These are phyloP conservation scores for Leccinum fallax DNA, from an alignment of 1,284 basidiomycete genomes.

Conservation along the genomic window DNA sequence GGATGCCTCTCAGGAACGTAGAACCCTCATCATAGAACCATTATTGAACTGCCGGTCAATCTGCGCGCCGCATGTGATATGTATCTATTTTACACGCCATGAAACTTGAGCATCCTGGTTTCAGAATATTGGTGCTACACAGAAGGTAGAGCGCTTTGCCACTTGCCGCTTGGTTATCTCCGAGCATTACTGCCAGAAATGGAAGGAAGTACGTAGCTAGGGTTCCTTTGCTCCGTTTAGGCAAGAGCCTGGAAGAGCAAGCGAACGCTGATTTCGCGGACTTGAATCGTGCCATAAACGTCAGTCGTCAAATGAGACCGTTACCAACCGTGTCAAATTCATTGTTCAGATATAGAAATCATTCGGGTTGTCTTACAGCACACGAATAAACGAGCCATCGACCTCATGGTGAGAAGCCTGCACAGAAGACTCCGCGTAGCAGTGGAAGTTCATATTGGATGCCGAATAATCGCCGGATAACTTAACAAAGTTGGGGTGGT, in stretches of 20 bases:
- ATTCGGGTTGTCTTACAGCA: not conserved
- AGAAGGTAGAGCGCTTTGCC: no score
- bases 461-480: not conserved
- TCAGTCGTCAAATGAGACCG: not conserved
- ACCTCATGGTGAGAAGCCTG: not conserved
- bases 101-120: not conserved
- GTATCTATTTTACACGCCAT: not conserved
- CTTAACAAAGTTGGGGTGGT: not conserved
- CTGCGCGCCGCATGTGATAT: not conserved
- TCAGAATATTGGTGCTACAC: not conserved
- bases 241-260: not conserved
- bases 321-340: not conserved
- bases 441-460: not conserved
- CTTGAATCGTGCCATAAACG: not conserved
- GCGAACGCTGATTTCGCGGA: not conserved
- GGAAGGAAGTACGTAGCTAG: not conserved
- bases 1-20: not conserved
- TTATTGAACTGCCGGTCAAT: not conserved
- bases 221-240: not conserved
- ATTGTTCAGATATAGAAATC: not conserved
- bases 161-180: not conserved
- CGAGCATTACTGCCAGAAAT: not conserved
- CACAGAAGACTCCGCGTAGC: not conserved
- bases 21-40: not conserved
- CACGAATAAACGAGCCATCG: not conserved